Base-by-base conservation (phyloP, 2,329 filamentous ascomycete genomes). In the Aulographum hederae region DNA sequence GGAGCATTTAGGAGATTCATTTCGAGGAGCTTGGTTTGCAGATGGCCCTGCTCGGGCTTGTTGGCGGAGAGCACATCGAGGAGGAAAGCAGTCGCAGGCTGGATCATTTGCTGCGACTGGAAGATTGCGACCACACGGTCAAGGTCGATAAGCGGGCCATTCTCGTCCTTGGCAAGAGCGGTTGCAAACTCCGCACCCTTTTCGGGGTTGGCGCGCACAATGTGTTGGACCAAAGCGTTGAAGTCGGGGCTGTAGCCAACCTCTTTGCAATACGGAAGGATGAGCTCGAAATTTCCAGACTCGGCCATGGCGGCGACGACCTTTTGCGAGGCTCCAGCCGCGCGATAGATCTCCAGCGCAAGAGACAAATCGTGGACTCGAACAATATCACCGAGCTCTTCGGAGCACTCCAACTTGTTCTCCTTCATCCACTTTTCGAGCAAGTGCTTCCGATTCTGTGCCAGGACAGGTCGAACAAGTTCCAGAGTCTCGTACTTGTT, bases 391-490 rank as follows among this genome's bases (percentile, higher is more conserved):
- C 89, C 89, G 31, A 98, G 71, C 55, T 94, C 81, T 60, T 98
- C 89, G 0, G 89, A 95, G 58, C 79, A 85, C 52, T 91, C 81
- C 27, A 98, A 68, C 64, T 98, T 98, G 56, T 82, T 78, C 58
- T 95, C 89, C 48, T 78, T 78, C 54, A 95, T 69, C 91, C 91
- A 98, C 58, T 98, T 98, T 59, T 95, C 89, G 18, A 98, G 69
- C 17, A 98, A 63, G 49, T 95, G 82, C 60, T 94, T 95, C 41
- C 89, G 74, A 53, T 85, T 89, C 56, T 98, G 89, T 34, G 78
- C 73, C 35, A 98, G 67, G 14, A 98, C 89, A 14, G 89, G 89
- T 42, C 84, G 74, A 6, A 89, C 85, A 38, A 98, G 67, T 60
- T 98, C 89, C 25, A 98, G 63, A 29, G 85, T 93, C 58, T 98